Evolutionary conservation across 78 protist species (phyloP).

Genomic region (Bodo saltans): DNA sequence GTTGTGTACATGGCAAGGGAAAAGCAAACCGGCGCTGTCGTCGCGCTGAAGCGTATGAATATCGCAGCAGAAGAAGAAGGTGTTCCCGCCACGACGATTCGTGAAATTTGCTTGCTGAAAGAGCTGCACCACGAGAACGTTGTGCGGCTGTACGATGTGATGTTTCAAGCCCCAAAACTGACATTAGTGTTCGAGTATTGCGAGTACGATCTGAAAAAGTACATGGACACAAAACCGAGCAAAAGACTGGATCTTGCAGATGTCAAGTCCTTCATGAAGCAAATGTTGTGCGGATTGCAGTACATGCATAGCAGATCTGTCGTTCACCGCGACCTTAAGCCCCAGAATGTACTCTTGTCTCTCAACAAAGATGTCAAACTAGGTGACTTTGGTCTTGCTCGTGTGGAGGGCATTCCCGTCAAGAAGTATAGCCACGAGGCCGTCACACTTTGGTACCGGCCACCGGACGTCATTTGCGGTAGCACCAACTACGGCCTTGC

Average conservation of each 20-base stretch:
- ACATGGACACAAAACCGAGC: neutral
- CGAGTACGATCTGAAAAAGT: slow-evolving; percentile 31
- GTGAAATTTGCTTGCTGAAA: slow-evolving; percentile 28
- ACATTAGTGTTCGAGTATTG: slow-evolving; percentile 34
- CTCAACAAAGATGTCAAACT: slow-evolving; percentile 40
- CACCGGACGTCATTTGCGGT: slow-evolving; percentile 98
- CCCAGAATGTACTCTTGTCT: slow-evolving; percentile 17
- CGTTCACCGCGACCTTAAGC: slow-evolving; percentile 52
- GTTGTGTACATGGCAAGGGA: slow-evolving; percentile 67
- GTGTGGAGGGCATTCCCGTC: slow-evolving; percentile 24
- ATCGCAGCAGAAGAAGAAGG: slow-evolving; percentile 82
- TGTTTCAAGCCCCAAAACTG: neutral
- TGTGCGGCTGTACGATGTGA: slow-evolving; percentile 34
- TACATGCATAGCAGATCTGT: slow-evolving; percentile 18
- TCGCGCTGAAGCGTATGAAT: slow-evolving; percentile 80
- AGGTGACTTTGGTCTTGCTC: slow-evolving; percentile 73
- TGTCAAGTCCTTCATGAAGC: slow-evolving; percentile 13
- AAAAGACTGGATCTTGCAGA: neutral
- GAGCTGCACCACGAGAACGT: slow-evolving; percentile 19
- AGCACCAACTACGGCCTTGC: slow-evolving; percentile 87
- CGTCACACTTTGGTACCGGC: slow-evolving; percentile 99
- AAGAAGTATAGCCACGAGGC: slow-evolving; percentile 95
- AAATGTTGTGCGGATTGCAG: slow-evolving; percentile 21
- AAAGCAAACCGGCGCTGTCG: slow-evolving; percentile 48
- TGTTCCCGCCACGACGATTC: slow-evolving; percentile 34